phyloP scores from a whole-genome alignment of 768 basidiomycete species.

The Asterophora parasitica region DNA sequence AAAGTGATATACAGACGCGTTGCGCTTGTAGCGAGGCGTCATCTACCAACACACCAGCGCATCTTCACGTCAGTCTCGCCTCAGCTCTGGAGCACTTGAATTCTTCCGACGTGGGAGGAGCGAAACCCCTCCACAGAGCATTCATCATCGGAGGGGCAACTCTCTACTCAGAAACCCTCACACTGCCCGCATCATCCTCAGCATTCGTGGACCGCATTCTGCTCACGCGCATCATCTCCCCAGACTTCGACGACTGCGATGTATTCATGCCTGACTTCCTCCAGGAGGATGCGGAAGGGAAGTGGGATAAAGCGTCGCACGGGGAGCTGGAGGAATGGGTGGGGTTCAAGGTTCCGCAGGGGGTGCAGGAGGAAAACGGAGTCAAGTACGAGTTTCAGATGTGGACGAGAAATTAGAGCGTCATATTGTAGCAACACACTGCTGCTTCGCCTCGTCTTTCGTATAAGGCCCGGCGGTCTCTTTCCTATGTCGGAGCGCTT shows the following conservation, averaged over 20 bases:
- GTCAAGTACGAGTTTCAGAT: conserved; percentile 91
- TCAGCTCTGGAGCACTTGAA: conserved; percentile 35
- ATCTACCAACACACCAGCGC: conserved; percentile 20
- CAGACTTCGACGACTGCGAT: conserved; percentile 80
- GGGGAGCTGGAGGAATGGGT: conserved; percentile 70
- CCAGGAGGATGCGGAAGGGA: conserved; percentile 20
- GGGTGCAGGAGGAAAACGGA: conserved; percentile 77
- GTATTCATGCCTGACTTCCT: conserved; percentile 79
- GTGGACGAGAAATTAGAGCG: conserved; percentile 60
- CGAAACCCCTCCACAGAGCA: conserved; percentile 43
- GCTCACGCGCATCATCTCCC: conserved; percentile 75
- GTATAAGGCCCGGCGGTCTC: neutral
- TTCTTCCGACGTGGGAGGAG: conserved; percentile 24
- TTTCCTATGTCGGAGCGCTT: neutral
- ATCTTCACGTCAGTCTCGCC: conserved; percentile 36
- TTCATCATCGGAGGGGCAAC: conserved; percentile 95
- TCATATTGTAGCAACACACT: neutral
- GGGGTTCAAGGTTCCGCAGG: conserved; percentile 72
- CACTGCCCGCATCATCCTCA: conserved; percentile 27
- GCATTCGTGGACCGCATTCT: conserved; percentile 75
- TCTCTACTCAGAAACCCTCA: conserved; percentile 69
- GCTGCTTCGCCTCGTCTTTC: neutral
- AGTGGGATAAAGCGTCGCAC: conserved; percentile 59
- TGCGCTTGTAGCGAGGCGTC: conserved; percentile 9
- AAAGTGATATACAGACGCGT: neutral